These are phyloP conservation scores for Volvariella volvacea DNA, from an alignment of 1,284 basidiomycete species.

Conservation along the genomic window DNA sequence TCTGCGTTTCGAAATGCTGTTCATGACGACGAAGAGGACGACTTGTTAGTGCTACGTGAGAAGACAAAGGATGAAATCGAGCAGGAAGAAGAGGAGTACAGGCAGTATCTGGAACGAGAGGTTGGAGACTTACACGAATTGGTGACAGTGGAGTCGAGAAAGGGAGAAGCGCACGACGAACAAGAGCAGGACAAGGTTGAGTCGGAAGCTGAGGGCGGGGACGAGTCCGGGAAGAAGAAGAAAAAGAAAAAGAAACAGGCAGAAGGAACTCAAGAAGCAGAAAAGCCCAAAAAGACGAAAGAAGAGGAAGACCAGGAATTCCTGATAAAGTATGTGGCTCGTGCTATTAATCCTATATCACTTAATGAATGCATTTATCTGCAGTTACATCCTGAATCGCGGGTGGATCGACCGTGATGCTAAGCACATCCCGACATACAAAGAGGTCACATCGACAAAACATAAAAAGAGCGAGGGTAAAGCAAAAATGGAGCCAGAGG, in stretches of 20 bases:
- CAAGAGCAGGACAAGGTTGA: slow-evolving; percentile 21
- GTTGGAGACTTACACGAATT: slow-evolving; percentile 9
- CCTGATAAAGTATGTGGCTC: slow-evolving; percentile 70
- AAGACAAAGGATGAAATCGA: slow-evolving; percentile 74
- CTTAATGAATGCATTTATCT: slow-evolving; percentile 3
- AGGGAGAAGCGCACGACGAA: slow-evolving; percentile 18
- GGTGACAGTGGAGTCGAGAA: slow-evolving; percentile 9
- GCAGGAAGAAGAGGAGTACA: slow-evolving; percentile 16
- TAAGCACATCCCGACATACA: slow-evolving; percentile 75
- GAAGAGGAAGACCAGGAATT: slow-evolving; percentile 78
- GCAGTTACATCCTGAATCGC: slow-evolving; percentile 88
- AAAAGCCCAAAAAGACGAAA: slow-evolving; percentile 28
- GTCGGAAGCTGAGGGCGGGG: slow-evolving; percentile 18
- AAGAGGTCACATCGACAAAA: slow-evolving; percentile 57
- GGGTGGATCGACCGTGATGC: slow-evolving; percentile 86
- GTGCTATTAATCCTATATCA: slow-evolving; percentile 3
- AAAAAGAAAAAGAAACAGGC: slow-evolving; percentile 19
- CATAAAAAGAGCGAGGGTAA: slow-evolving; percentile 31
- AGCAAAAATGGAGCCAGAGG: slow-evolving; percentile 24
- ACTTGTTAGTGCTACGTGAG: slow-evolving; percentile 66
- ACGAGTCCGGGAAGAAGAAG: slow-evolving; percentile 18
- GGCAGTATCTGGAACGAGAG: slow-evolving; percentile 18
- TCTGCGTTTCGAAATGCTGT: slow-evolving; percentile 67
- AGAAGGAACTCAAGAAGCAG: slow-evolving; percentile 4
- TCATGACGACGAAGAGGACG: slow-evolving; percentile 47